Evolutionary conservation across 768 basidiomycete species (phyloP), one percentile per base, ranked within the genome.

Genomic region (Fistulinella prunicolor): DNA sequence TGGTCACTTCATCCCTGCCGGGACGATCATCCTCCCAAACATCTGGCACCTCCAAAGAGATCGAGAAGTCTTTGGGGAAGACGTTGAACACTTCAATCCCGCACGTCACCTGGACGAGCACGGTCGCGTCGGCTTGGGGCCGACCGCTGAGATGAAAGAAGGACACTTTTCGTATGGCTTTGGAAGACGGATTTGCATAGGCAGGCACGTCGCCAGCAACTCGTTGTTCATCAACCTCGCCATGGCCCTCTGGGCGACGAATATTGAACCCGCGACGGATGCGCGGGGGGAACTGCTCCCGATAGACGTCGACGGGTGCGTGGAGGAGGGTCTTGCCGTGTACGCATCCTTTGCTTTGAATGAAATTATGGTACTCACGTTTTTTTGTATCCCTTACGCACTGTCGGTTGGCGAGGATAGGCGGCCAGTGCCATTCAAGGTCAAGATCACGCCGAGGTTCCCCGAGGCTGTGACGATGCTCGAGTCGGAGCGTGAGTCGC

Each of bases 21-120:
- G 53, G n/a, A 53, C 53, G 12, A 46, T 35, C 32, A 34, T 47
- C 37, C 35, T 55, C 13, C 20, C 51, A n/a, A 55, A 55, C 17
- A 43, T 55, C 37, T 55, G 51, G 51, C 47, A 53, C 35, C 45
- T 80, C 24, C 78, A 80, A 54, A 54, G 62, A 12, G 70, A 72
- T 4, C 55, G 61, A 20, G 59, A 50, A 3, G 50, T 75, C 20
- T 80, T 77, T 73, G 79, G 80, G 6, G 42, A 62, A 2, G 70
- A 74, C 34, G 73, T 75, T n/a, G 67, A 59, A 22, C 61, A 68
- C 34, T 78, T 78, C 56, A 62, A 63, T 6, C 77, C 76, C 1
- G 67, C 70, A 36, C 68, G 50, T 9, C 40, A 51, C 19, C 50
- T 51, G 0, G 45, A 42, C 40, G 40, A 35, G 7, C 9, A 41